These are phyloP conservation scores for Graphilbum ipis-grandicollis DNA, from an alignment of 2,329 filamentous ascomycete species.

Conservation along the genomic window DNA sequence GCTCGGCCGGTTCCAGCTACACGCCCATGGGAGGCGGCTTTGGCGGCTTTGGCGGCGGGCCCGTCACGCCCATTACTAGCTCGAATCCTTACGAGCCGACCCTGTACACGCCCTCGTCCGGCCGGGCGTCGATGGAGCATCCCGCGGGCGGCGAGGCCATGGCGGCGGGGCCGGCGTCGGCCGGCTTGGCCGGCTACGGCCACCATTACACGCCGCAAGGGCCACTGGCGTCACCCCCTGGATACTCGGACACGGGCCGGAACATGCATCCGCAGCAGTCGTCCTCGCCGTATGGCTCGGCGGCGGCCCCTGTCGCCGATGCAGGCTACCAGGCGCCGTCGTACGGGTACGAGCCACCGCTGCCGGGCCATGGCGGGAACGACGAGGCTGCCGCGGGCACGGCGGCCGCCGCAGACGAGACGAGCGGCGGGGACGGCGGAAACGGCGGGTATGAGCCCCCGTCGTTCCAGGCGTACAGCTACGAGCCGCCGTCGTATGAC, in stretches of 20 bases:
- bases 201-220: constrained; percentile 17
- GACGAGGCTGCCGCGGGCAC: not conserved
- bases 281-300: too few species aligned
- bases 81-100: constrained; percentile 12
- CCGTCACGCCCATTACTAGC: not conserved
- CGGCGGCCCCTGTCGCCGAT: not conserved
- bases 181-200: constrained; percentile 17
- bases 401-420: constrained; percentile 9
- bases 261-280: too few species aligned
- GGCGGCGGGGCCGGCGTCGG: constrained; percentile 18
- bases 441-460: constrained; percentile 41
- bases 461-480: constrained; percentile 40
- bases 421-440: constrained; percentile 11
- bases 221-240: constrained; percentile 13
- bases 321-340: constrained; percentile 25
- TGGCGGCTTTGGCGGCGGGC: constrained; percentile 12
- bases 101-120: constrained; percentile 1
- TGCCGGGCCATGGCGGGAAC: constrained; percentile 14
- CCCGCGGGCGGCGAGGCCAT: constrained; percentile 4
- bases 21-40: constrained; percentile 13
- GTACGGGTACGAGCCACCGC: constrained; percentile 34
- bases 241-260: constrained; percentile 13
- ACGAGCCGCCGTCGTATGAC: constrained; percentile 36
- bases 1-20: too few species aligned
- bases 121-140: constrained; percentile 4